phyloP scores from a whole-genome alignment of 78 protist species.

The Cavenderia fasciculata region DNA sequence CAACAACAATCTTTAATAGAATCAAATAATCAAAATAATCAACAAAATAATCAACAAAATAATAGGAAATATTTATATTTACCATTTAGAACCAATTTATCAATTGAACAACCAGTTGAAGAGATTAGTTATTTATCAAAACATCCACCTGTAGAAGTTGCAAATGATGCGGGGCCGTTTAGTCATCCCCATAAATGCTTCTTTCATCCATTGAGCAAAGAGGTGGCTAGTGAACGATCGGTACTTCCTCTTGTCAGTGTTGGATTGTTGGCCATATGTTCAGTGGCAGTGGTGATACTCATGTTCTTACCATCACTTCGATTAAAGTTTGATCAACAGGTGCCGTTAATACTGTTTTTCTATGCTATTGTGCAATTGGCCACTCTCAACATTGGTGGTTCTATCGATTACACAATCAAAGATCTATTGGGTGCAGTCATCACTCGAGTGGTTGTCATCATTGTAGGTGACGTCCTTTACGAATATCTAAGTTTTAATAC shows the following conservation, averaged over 20 bases:
- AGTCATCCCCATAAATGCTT: slow-evolving; percentile 29
- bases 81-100: slow-evolving; percentile 8
- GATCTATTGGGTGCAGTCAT: too few relatives aligned
- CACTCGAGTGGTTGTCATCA: too few relatives aligned
- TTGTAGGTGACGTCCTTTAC: too few relatives aligned
- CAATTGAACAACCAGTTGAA: neutral
- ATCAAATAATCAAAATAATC: neutral
- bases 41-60: neutral
- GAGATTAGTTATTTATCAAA: neutral
- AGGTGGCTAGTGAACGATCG: neutral
- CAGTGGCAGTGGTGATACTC: neutral
- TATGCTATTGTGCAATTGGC: too few relatives aligned
- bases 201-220: slow-evolving; percentile 1
- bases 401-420: too few relatives aligned
- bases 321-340: too few relatives aligned
- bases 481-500: too few relatives aligned
- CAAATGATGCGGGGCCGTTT: neutral
- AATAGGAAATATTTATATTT: neutral
- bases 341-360: too few relatives aligned
- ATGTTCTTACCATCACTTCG: neutral
- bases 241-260: slow-evolving; percentile 2
- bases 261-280: neutral
- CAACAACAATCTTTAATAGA: neutral
- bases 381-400: too few relatives aligned
- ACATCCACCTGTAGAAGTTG: neutral